Evolutionary conservation across 1,139 yeast genomes (phyloP), one percentile per base, ranked within the genome.

Genomic region (Suhomyces anneliseae): DNA sequence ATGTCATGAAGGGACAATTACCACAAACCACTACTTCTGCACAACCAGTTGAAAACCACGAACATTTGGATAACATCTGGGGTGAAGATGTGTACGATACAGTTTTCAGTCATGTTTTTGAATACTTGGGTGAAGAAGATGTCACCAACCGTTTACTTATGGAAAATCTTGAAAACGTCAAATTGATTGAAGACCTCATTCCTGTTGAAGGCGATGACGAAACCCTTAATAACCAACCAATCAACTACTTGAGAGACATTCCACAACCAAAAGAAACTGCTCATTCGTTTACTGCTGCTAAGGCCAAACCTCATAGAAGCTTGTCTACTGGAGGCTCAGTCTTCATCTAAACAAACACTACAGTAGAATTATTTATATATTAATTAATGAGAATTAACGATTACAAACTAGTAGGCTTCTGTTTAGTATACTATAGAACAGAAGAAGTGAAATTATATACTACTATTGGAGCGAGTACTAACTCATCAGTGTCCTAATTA

Each of bases 21-120:
- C 79, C 79, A 0, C 46, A 43, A 1, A 49, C 51, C 1, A 54
- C 57, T 15, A 70, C 76, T n/a, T 61, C 76, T 1, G 60, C 72
- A 0, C 67, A 71, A 36, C 81, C 84, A 0, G 79, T 87, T 2
- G 70, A 68, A 1, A 70, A 74, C 31, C 95, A 90, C 61, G 98
- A 92, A 66, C 98, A 92, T 66, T 70, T 92, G 50, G 98, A 92
- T 62, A 78, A 92, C 55, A 70, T 92, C 27, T 92, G 98, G 98
- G 97, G 97, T 7, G 69, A 74, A 34, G 81, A 83, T 47, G 87
- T 86, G 1, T 79, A 79, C 36, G 68, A 71, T 4, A 62, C 72
- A 39, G 87, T 85, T 8, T 73, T 75, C 54, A 63, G 59, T 10
- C 78, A 82, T 53, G 85, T 88, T 0, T 60, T 81, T 31, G 58